Evolutionary conservation across 2,329 filamentous ascomycete genomes (phyloP), one percentile per base, ranked within the genome.

Genomic region (Colletotrichum endophyticum): DNA sequence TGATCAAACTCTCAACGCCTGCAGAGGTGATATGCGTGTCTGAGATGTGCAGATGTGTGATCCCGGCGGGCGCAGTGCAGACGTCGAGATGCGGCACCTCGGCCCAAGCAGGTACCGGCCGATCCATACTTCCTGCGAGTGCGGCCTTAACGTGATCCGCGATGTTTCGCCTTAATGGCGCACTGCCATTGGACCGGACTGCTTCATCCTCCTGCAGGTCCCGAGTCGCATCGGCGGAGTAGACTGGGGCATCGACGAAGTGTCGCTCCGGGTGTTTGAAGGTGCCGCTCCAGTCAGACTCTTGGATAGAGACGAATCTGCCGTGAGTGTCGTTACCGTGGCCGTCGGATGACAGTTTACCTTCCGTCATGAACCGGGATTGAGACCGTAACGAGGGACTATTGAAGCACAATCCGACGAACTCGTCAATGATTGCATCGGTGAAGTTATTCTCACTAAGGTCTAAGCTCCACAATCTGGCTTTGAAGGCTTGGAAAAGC

Each of bases 381-480:
- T 84, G 81, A 1, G 83, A 83, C 30, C 84, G 83, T n/a, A 87
- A 81, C 3, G 81, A 80, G 9, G 79, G 77, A 15, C 73, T 66
- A 5, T 81, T 81, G 15, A 88, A 83, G 76, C 84, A 86, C 22
- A 79, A 77, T 8, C 81, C 59, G 8, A 81, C 76, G 16, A 88
- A 77, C 4, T 66, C 49, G 9, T 84, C 80, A 13, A 91, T 79
- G 5, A 83, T 78, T 4, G 49, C 78, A 78, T 92, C 91, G 0
- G 87, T 88, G 12, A 93, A 80, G 13, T 84, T 85, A 78, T 93
- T 93, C 8, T 86, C 70, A 49, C 86, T 84, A 1, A 93, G 66
- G 77, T 93, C 91, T 6, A 93, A 80, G 78, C 91, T 91, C 91
- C 91, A 93, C 13, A 93, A 81, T 32, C 85, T 87, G 13, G 75